phyloP scores from a whole-genome alignment of 495 filamentous ascomycete genomes.

The Neurospora sp. region DNA sequence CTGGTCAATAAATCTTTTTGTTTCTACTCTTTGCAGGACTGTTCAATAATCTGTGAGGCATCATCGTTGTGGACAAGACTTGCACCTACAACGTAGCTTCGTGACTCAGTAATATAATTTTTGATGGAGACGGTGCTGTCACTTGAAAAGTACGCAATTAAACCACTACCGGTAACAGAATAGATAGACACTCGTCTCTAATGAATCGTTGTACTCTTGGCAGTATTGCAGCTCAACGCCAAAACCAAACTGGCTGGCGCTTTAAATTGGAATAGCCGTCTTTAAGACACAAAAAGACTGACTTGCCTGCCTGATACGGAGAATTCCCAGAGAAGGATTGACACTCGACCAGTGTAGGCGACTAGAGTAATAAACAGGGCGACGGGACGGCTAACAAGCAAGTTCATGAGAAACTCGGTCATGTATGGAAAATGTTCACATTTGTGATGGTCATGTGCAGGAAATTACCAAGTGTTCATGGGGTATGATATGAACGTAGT shows the following conservation, averaged over 20 bases:
- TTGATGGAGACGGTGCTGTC: too few species aligned
- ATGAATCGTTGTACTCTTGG: neutral
- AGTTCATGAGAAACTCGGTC: neutral
- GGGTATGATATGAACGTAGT: neutral
- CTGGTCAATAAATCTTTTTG: neutral
- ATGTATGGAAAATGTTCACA: neutral
- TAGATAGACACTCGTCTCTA: neutral
- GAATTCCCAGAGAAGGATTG: neutral
- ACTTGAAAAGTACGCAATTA: too few species aligned
- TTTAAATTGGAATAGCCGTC: neutral
- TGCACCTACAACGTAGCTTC: too few species aligned
- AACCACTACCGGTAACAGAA: neutral
- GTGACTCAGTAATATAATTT: too few species aligned
- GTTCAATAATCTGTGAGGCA: too few species aligned
- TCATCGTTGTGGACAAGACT: too few species aligned
- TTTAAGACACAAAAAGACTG: neutral
- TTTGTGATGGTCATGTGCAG: neutral
- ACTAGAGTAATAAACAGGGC: neutral
- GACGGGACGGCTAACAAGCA: neutral
- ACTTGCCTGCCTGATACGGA: neutral
- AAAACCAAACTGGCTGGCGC: neutral
- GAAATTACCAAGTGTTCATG: neutral
- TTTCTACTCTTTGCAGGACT: too few species aligned
- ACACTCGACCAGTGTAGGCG: neutral
- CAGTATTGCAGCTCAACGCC: neutral